A percentile compares a stretch with the other conserved stretches of the same genome.
phyloP scores from a whole-genome alignment of 805 yeast species.

The Sungouiozyma intestinalis region DNA sequence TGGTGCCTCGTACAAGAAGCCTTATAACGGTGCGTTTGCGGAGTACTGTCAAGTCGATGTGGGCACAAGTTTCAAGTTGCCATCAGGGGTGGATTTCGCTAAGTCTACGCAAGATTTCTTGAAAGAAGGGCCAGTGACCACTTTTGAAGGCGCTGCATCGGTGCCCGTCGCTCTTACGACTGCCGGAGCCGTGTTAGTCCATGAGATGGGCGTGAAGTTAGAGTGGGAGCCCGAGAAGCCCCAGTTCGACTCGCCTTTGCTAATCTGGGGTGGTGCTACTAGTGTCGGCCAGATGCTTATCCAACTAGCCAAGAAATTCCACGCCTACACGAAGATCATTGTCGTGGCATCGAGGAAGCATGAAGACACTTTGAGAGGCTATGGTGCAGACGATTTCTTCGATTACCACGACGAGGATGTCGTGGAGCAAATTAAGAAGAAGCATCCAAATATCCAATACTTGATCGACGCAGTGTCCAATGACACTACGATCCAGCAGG shows the following conservation, averaged over 20 bases:
- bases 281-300: conserved; percentile 48
- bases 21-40: conserved; percentile 47
- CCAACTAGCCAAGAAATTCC: conserved; percentile 43
- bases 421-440: conserved; percentile 31
- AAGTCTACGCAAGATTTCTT: conserved; percentile 4
- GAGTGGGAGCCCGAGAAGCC: conserved; percentile 18
- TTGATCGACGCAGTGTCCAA: conserved; percentile 28
- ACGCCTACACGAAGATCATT: conserved; percentile 33
- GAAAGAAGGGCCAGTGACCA: conserved; percentile 27
- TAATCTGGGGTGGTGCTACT: conserved; percentile 64
- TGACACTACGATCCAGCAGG: conserved; percentile 22
- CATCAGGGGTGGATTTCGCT: conserved; percentile 9
- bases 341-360: conserved; percentile 41
- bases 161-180: conserved; percentile 45
- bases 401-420: conserved; percentile 41
- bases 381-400: conserved; percentile 43
- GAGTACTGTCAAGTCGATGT: conserved; percentile 38
- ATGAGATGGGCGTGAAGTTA: conserved; percentile 15
- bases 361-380: conserved; percentile 28
- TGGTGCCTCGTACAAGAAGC: conserved; percentile 37
- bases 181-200: conserved; percentile 32
- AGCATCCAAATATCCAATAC: conserved; percentile 22
- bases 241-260: conserved; percentile 31
- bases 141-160: conserved; percentile 58
- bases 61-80: conserved; percentile 13